These are phyloP conservation scores for Lizonia empirigonia DNA, from an alignment of 2,329 filamentous ascomycete genomes.

Conservation along the genomic window DNA sequence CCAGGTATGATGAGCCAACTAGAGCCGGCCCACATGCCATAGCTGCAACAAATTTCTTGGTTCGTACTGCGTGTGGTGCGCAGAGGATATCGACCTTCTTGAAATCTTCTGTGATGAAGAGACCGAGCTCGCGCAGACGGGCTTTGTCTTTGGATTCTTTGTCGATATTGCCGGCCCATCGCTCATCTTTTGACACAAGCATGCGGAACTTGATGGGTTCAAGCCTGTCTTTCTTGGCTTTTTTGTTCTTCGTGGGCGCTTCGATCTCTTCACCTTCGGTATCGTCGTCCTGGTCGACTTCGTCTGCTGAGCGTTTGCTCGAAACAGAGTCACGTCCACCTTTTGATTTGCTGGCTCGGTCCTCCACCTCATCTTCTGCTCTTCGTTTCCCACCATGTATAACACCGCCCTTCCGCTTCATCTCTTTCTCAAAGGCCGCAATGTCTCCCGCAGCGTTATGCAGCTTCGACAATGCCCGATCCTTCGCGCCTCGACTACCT, in stretches of 20 bases:
- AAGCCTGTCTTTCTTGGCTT: conserved; percentile 54
- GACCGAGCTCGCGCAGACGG: conserved; percentile 79
- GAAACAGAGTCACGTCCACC: conserved; percentile 44
- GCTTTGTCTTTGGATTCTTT: conserved; percentile 83
- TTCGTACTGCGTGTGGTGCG: conserved; percentile 84
- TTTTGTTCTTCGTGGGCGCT: conserved; percentile 66
- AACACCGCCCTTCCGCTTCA: conserved; percentile 75
- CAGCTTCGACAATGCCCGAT: conserved; percentile 76
- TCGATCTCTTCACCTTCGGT: conserved; percentile 55
- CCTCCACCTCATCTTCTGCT: conserved; percentile 46
- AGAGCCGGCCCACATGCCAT: conserved; percentile 80
- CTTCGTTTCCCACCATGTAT: conserved; percentile 58
- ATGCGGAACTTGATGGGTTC: conserved; percentile 75
- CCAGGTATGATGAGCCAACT: conserved; percentile 78
- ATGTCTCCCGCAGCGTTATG: conserved; percentile 84
- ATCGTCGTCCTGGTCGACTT: conserved; percentile 49
- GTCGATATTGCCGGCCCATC: conserved; percentile 75
- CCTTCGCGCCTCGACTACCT: conserved; percentile 84
- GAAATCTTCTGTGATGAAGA: conserved; percentile 77
- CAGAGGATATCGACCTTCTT: conserved; percentile 82
- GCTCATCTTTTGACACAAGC: conserved; percentile 80
- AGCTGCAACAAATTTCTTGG: conserved; percentile 89
- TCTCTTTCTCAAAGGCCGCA: conserved; percentile 89
- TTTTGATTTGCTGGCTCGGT: conserved; percentile 38
- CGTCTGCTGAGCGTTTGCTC: conserved; percentile 54